Evolutionary conservation across 257 asterid genomes (phyloP), one percentile per base, ranked within the genome.

Genomic region (Capsicum baccatum): DNA sequence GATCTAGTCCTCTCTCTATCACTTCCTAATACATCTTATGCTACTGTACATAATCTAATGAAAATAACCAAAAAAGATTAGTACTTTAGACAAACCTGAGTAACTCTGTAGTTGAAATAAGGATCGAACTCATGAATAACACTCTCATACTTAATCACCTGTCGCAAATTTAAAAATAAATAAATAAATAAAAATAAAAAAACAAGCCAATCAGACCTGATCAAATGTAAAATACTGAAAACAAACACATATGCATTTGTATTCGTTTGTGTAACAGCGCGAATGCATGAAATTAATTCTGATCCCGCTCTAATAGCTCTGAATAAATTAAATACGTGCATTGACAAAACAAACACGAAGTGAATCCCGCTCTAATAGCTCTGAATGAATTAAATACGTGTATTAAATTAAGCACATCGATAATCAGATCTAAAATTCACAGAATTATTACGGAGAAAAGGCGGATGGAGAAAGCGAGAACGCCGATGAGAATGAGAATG

Each of bases 41-140:
- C 79, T 17, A 42, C 79, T 8, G 11, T 21, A 42, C 3, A 42
- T 16, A 42, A 70, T 17, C 79, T 42, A 42, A 69, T 13, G 0
- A 21, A 69, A 69, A 69, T 15, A 69, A 69, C 35, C 55, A 69
- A 9, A 26, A 26, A 26, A 26, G 33, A 26, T 26, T 26, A 26
- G 33, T 26, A 26, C 33, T 26, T 26, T 26, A 26, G 33, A 26
- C 94, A 79, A 83, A 96, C 99, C 98, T 94, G 99, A n/a, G 99
- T 96, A 87, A 96, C 98, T 90, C 99, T 92, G 83, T 96, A 96
- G 86, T 96, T 96, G 95, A 96, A 96, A 86, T 96, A 96, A 79
- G 99, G 98, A 90, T 96, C 99, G 85, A 96, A 96, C 88, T 96
- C 99, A 26, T 96, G 99, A 85, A 96, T 96, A 12, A 96, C 98